Conservation (phyloP, 148 eudicot genomes). For the Arctostaphylos glauca region DNA sequence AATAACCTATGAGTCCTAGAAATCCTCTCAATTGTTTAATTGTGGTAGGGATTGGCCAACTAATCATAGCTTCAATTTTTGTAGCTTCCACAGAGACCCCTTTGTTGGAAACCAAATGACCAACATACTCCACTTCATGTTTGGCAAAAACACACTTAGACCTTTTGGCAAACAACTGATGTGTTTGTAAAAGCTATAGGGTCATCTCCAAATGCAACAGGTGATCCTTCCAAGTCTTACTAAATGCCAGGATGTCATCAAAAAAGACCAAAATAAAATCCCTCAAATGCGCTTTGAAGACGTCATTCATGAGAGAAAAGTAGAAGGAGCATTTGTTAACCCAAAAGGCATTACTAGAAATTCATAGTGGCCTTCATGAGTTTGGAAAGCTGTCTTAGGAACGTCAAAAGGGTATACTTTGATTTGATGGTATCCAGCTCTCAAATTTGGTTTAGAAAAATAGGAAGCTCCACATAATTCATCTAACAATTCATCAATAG, state of each 20-base stretch:
- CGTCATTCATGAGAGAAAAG: conserved; percentile 13
- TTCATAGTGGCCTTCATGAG: no score
- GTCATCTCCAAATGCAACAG: background rate
- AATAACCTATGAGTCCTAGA: conserved; percentile 5
- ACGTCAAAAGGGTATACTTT: no score
- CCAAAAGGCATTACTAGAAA: conserved; percentile 12
- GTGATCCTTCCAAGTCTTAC: no score
- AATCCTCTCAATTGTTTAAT: background rate
- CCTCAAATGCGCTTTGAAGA: no score
- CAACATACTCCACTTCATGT: background rate
- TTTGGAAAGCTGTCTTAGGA: no score
- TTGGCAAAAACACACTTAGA: background rate
- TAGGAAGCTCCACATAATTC: no score
- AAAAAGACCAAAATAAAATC: no score
- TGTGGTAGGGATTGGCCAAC: background rate
- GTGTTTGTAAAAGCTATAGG: background rate
- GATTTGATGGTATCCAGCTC: background rate
- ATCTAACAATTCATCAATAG: conserved; percentile 17
- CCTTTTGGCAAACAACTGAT: background rate
- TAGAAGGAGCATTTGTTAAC: conserved; percentile 13
- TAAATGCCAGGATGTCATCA: no score
- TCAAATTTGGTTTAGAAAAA: background rate
- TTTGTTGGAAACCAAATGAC: background rate
- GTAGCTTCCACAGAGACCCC: background rate
- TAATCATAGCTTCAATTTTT: background rate